Percentiles rank a stretch among this genome's conserved stretches.
Conservation (phyloP, 139 green algal genomes). For the Tetraselmis striata region DNA sequence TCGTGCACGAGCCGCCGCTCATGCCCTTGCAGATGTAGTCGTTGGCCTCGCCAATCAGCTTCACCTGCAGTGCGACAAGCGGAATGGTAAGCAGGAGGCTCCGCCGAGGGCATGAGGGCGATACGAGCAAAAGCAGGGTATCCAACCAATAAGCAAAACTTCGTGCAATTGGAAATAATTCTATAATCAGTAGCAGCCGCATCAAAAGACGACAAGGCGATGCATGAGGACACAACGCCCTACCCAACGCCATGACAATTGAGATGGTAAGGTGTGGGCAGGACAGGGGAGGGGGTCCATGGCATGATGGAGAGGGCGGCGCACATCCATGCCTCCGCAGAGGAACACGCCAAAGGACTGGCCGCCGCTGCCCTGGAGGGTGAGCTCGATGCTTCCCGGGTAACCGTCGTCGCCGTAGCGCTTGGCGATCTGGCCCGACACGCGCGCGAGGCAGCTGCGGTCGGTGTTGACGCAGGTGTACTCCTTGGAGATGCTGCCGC, state of each 20-base stretch:
- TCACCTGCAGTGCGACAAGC: too few species aligned
- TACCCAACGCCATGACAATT: too few species aligned
- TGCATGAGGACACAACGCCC: too few species aligned
- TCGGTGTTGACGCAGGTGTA: conserved; percentile 83
- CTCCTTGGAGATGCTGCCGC: conserved; percentile 37
- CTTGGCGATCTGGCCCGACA: conserved; percentile 76
- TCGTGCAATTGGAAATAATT: not conserved
- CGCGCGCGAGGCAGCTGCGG: conserved; percentile 63
- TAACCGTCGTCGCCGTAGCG: conserved; percentile 81
- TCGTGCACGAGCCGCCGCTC: conserved; percentile 85
- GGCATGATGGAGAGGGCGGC: too few species aligned
- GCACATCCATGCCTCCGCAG: conserved; percentile 34
- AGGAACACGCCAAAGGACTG: conserved; percentile 90
- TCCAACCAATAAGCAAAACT: conserved; percentile 1
- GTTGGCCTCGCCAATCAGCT: conserved; percentile 92
- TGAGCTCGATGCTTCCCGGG: conserved; percentile 63
- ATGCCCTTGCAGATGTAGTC: conserved; percentile 99
- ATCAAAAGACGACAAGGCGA: too few species aligned
- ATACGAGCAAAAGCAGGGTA: not conserved
- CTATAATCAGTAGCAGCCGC: conserved; percentile 7
- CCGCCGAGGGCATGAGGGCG: conserved; percentile 39
- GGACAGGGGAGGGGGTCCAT: too few species aligned
- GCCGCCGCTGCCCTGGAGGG: conserved; percentile 59
- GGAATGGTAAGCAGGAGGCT: too few species aligned
- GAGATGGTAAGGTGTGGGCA: too few species aligned